Conservation (phyloP, 257 asterid species). For the Echites panduratus region DNA sequence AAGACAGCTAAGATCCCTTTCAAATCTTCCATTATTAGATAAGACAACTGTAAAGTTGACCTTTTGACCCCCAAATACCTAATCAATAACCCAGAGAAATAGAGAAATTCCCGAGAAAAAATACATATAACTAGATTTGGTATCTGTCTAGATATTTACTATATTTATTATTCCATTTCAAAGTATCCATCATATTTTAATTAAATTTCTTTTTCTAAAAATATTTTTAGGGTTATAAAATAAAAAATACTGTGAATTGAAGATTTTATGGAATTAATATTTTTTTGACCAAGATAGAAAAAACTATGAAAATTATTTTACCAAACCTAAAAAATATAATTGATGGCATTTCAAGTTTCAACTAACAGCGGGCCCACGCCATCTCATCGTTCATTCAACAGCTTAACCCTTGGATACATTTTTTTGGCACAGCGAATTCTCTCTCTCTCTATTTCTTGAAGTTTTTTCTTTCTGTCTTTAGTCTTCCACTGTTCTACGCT, state of each 20-base stretch:
- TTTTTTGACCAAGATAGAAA: too few relatives aligned
- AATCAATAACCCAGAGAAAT: background rate
- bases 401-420: background rate
- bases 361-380: constrained; percentile 8
- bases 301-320: background rate
- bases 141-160: too few relatives aligned
- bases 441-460: background rate
- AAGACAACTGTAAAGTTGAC: background rate
- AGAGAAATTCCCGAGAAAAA: background rate
- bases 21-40: background rate
- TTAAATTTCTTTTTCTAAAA: too few relatives aligned
- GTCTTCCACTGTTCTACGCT: constrained; percentile 7
- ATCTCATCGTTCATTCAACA: constrained; percentile 7
- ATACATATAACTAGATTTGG: too few relatives aligned
- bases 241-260: too few relatives aligned
- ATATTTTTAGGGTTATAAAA: too few relatives aligned
- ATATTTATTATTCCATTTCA: too few relatives aligned
- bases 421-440: background rate
- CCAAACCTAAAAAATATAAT: background rate
- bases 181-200: too few relatives aligned
- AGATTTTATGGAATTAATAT: too few relatives aligned
- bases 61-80: background rate
- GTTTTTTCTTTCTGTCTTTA: background rate
- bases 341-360: background rate
- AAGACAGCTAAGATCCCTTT: background rate